A percentile compares a stretch with the other conserved stretches of the same genome.
These are phyloP conservation scores for Phoma herbarum DNA, from an alignment of 2,329 filamentous ascomycete genomes.

Conservation along the genomic window DNA sequence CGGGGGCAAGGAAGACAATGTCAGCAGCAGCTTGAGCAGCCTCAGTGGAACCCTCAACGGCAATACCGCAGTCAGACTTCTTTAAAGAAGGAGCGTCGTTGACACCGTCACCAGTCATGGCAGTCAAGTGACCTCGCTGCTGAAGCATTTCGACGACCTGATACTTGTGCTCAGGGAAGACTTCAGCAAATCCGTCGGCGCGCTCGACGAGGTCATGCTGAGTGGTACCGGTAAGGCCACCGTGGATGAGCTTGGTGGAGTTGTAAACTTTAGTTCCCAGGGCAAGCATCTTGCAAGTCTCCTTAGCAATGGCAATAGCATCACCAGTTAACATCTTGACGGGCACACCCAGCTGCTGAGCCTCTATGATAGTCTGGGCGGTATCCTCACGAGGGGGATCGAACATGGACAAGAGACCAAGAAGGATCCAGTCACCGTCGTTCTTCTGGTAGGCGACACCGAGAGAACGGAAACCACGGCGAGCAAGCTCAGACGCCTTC, in stretches of 20 bases:
- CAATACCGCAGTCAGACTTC: conserved; percentile 78
- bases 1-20: conserved; percentile 78
- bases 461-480: conserved; percentile 81
- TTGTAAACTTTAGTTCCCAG: conserved; percentile 84
- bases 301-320: conserved; percentile 80
- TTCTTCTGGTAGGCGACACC: conserved; percentile 82
- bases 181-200: conserved; percentile 76
- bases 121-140: conserved; percentile 75
- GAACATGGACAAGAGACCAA: conserved; percentile 82
- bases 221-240: conserved; percentile 75
- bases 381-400: conserved; percentile 82
- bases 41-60: conserved; percentile 76
- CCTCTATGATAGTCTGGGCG: conserved; percentile 79
- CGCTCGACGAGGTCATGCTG: conserved; percentile 81
- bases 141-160: conserved; percentile 79
- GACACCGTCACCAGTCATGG: conserved; percentile 79
- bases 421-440: conserved; percentile 75
- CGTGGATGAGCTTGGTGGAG: conserved; percentile 78
- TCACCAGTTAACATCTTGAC: conserved; percentile 87
- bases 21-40: conserved; percentile 76
- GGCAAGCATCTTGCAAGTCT: conserved; percentile 83
- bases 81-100: conserved; percentile 78
- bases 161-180: conserved; percentile 80
- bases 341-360: conserved; percentile 76
- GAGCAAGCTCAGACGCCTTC: conserved; percentile 78